phyloP scores from a whole-genome alignment of 495 filamentous ascomycete species.

The Pyrenopolyporus hunteri region DNA sequence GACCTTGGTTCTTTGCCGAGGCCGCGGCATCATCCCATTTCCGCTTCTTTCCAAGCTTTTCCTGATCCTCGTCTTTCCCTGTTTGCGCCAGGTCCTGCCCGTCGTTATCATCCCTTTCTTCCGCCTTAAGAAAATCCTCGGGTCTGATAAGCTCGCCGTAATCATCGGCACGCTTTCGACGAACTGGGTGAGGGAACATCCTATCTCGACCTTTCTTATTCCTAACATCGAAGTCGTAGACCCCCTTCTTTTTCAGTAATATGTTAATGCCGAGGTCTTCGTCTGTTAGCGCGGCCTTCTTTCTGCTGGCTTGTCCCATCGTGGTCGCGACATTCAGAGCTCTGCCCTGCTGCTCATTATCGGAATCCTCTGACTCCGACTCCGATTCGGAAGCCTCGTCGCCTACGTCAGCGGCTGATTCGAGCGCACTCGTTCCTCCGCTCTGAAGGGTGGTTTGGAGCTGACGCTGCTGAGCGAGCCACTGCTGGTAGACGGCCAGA shows the following conservation, averaged over 20 bases:
- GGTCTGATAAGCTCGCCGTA: constrained; percentile 92
- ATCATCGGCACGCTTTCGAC: constrained; percentile 81
- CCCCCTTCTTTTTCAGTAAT: constrained; percentile 81
- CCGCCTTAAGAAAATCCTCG: constrained; percentile 91
- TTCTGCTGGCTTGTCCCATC: constrained; percentile 76
- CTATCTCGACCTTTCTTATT: constrained; percentile 91
- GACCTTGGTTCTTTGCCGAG: constrained; percentile 45
- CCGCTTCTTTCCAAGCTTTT: constrained; percentile 86
- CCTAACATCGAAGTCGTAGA: constrained; percentile 92
- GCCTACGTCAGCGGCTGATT: constrained; percentile 74
- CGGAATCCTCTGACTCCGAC: constrained; percentile 84
- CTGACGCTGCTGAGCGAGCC: constrained; percentile 81
- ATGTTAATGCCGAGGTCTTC: constrained; percentile 91
- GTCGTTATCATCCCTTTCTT: constrained; percentile 86
- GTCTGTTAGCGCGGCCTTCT: constrained; percentile 80
- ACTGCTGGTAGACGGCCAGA: constrained; percentile 82
- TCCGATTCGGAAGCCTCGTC: constrained; percentile 84
- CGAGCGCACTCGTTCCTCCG: constrained; percentile 66
- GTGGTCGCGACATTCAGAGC: constrained; percentile 86
- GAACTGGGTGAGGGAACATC: constrained; percentile 86
- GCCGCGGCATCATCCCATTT: constrained; percentile 80
- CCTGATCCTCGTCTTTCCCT: constrained; percentile 56
- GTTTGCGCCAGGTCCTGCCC: constrained; percentile 58
- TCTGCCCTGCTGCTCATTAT: constrained; percentile 89
- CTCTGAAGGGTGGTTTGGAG: constrained; percentile 76